Conservation (phyloP, 208 protist species). For the Naegleria gruberi region DNA sequence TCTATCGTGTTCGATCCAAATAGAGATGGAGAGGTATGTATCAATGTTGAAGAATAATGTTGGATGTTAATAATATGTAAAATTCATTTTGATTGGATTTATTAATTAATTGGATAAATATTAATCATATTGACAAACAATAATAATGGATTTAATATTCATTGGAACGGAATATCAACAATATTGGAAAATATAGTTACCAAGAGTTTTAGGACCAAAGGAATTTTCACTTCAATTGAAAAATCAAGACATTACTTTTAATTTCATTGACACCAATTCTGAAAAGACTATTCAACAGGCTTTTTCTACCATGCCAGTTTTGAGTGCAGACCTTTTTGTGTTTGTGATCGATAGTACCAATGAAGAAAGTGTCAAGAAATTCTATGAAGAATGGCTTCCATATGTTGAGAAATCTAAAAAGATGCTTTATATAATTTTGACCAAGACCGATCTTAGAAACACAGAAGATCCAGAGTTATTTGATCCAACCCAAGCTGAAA, state of each 20-base stretch:
- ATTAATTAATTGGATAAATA: too few relatives aligned
- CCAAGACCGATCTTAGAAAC: neutral
- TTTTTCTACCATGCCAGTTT: neutral
- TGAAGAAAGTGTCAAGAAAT: neutral
- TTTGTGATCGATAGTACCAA: neutral
- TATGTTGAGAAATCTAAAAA: neutral
- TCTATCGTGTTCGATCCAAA: neutral
- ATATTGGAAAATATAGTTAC: neutral
- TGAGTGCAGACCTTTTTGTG: neutral
- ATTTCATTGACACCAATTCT: neutral
- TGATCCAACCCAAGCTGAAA: neutral
- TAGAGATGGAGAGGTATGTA: neutral
- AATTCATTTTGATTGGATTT: neutral
- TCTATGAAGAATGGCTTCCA: neutral
- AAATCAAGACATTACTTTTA: neutral
- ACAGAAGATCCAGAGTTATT: neutral
- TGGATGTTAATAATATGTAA: neutral
- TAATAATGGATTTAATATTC: too few relatives aligned
- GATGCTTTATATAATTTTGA: neutral
- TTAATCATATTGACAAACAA: too few relatives aligned
- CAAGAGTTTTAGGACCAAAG: neutral
- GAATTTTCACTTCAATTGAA: neutral
- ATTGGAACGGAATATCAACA: too few relatives aligned
- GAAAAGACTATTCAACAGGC: neutral
- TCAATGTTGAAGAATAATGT: neutral